Evolutionary conservation across 1,284 basidiomycete genomes (phyloP).

Genomic region (Microbotryum intermedium): DNA sequence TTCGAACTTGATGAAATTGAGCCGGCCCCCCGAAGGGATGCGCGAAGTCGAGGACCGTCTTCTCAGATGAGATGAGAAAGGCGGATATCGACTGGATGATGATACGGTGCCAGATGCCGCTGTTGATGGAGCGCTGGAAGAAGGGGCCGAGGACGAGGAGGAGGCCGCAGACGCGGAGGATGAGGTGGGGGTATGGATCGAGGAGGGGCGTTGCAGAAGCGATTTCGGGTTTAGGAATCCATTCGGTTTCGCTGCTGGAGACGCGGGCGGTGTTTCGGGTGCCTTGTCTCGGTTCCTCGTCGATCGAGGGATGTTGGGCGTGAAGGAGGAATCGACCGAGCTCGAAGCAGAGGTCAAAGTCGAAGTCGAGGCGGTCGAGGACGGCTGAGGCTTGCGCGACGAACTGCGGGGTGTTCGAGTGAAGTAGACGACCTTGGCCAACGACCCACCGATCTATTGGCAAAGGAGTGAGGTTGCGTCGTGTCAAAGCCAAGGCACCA

Average conservation of each 20-base stretch:
- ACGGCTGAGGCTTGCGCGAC: slow-evolving; percentile 11
- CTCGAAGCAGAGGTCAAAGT: not conserved
- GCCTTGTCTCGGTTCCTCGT: slow-evolving; percentile 12
- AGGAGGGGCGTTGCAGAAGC: slow-evolving; percentile 27
- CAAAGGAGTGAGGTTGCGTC: no score
- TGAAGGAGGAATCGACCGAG: not conserved
- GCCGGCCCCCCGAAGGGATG: slow-evolving; percentile 76
- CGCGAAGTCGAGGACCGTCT: slow-evolving; percentile 36
- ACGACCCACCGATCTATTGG: slow-evolving; percentile 80
- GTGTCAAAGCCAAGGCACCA: not conserved
- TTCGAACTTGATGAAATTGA: slow-evolving; percentile 97
- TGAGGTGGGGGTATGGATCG: slow-evolving; percentile 37
- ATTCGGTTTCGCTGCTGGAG: slow-evolving; percentile 29
- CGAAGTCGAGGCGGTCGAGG: slow-evolving; percentile 4
- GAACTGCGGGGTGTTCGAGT: slow-evolving; percentile 48
- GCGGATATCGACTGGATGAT: slow-evolving; percentile 3
- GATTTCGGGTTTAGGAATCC: slow-evolving; percentile 33
- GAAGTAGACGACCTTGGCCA: slow-evolving; percentile 98
- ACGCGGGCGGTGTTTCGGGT: slow-evolving; percentile 27
- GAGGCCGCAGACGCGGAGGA: slow-evolving; percentile 16
- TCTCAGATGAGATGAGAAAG: slow-evolving; percentile 20
- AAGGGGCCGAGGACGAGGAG: not conserved
- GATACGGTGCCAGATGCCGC: not conserved
- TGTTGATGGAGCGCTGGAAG: not conserved
- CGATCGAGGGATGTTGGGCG: no score